Base-by-base conservation (phyloP, 1,284 basidiomycete species). In the Xerocomus amazonicus region DNA sequence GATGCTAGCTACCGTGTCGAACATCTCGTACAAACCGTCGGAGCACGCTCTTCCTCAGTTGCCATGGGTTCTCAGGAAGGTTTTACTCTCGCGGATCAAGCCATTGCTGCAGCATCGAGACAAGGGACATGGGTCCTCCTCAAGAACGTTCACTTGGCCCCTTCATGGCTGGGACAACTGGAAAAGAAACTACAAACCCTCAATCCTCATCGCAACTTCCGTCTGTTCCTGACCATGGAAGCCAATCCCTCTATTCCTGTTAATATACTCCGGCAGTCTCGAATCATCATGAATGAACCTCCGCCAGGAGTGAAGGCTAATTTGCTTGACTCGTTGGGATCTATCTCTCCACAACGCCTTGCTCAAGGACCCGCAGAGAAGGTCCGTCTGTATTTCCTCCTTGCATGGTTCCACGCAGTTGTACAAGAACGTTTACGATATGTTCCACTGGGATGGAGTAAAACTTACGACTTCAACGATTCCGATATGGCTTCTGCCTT, bases 21-120 rank as follows among this genome's bases (percentile, higher is more conserved):
- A 60, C 90, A 88, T 58, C 79, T 97, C 35, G 85, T 94, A 57
- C 83, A 87, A 62, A 81, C 83, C 41, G 83, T 83, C 10, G 83
- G 84, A 23, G 76, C 80, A 35, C 83, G 84, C 28, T 95, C 91
- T 53, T 76, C 84, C 0, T 90, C 92, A 1, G 90, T 97, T 14
- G 95, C 95, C 10, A 97, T 98, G 92, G 95, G 95, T n/a, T 97
- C 94, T 2, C 90, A 93, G 57, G 95, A 98, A 76, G 94, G 95
- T n/a, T 95, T 92, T 69, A 81, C 83, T 7, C 77, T 93, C 3
- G 95, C 95, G 6, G 95, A 98, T 62, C 92, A 96, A 67, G 93
- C 93, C 3, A 97, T 98, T 56, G 87, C 90, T 17, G 73, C 85
- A 19, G 94, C 94, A 23, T 90, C 92, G 13, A 81, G 94, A 17